Percentiles rank a stretch among this genome's conserved stretches.
phyloP scores from a whole-genome alignment of 345 rosid species.

The Populus deltoides region DNA sequence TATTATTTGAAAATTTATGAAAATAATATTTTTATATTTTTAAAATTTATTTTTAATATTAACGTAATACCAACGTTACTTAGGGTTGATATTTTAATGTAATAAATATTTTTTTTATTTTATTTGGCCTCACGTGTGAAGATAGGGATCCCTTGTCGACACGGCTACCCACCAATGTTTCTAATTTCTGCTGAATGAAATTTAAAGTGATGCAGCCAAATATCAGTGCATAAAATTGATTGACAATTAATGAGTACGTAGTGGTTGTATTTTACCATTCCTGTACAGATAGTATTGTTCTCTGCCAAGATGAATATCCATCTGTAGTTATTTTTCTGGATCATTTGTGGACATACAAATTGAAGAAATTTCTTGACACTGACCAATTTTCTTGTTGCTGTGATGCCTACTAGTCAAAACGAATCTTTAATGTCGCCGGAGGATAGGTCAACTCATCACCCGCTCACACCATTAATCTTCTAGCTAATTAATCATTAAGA shows the following conservation, averaged over 20 bases:
- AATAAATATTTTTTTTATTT: constrained; percentile 5
- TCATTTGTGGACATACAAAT: background rate
- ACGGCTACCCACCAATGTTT: constrained; percentile 16
- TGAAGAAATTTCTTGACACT: background rate
- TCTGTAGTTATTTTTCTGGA: background rate
- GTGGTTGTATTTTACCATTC: constrained; percentile 10
- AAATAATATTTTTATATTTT: too few relatives aligned
- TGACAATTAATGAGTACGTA: constrained; percentile 12
- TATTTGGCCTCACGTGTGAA: background rate
- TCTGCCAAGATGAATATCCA: background rate
- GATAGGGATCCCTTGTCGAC: constrained; percentile 17
- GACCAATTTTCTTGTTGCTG: background rate
- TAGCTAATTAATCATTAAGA: background rate
- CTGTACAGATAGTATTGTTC: background rate
- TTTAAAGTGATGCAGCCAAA: background rate
- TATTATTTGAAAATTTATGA: too few relatives aligned
- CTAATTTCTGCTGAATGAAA: background rate
- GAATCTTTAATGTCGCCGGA: background rate
- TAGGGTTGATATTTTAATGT: background rate
- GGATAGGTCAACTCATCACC: background rate
- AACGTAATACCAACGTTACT: too few relatives aligned
- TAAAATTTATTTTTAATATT: too few relatives aligned
- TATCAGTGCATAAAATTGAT: background rate
- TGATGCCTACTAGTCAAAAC: background rate
- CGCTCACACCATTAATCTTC: background rate